These are phyloP conservation scores for Lyophyllum atratum DNA, from an alignment of 768 basidiomycete species.

Conservation along the genomic window DNA sequence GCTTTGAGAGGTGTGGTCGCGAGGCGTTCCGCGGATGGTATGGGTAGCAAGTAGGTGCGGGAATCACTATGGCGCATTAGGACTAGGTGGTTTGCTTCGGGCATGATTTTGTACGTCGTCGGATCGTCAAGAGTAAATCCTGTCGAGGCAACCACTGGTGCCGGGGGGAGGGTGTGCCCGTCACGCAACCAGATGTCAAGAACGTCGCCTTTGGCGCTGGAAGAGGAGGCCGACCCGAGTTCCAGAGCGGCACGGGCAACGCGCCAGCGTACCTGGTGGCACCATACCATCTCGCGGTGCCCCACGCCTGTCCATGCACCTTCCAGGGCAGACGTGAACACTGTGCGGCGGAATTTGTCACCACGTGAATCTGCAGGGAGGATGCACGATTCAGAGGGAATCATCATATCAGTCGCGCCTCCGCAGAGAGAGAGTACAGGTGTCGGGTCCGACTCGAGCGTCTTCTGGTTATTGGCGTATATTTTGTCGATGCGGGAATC, in stretches of 20 bases:
- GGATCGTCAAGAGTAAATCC: conserved; percentile 21
- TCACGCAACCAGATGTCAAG: conserved; percentile 74
- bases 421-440: conserved; percentile 87
- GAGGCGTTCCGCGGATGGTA: conserved; percentile 21
- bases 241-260: conserved; percentile 81
- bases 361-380: conserved; percentile 38
- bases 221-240: conserved; percentile 39
- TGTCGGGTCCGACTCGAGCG: conserved; percentile 48
- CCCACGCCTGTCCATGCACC: conserved; percentile 96
- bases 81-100: conserved; percentile 38
- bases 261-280: conserved; percentile 93
- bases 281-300: conserved; percentile 98
- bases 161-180: conserved; percentile 48
- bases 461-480: conserved; percentile 50
- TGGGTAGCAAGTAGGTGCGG: conserved; percentile 54
- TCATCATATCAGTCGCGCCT: conserved; percentile 88
- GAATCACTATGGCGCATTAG: conserved; percentile 44
- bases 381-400: conserved; percentile 87
- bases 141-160: conserved; percentile 1
- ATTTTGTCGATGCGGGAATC: conserved; percentile 79
- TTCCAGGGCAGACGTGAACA: conserved; percentile 86
- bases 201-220: conserved; percentile 31
- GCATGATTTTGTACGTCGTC: conserved; percentile 38
- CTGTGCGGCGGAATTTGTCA: conserved; percentile 50
- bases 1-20: conserved; percentile 31